These are phyloP conservation scores for Tremellales sp. DNA, from an alignment of 1,284 basidiomycete species.

Conservation along the genomic window DNA sequence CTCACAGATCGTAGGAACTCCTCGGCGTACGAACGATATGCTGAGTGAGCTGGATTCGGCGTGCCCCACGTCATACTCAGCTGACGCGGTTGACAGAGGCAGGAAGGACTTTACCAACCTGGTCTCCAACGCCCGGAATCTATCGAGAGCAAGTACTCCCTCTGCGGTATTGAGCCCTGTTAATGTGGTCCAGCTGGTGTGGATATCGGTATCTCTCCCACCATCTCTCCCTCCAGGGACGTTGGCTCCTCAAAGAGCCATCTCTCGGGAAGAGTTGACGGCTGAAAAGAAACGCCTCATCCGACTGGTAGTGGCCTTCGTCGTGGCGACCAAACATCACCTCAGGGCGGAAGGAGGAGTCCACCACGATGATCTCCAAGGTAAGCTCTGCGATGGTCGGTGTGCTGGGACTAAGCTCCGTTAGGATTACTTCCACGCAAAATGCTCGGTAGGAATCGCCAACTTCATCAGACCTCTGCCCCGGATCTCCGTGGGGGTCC, in stretches of 20 bases:
- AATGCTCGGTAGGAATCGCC: conserved; percentile 21
- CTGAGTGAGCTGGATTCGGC: conserved; percentile 28
- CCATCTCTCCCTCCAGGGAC: conserved; percentile 46
- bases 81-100: conserved; percentile 74
- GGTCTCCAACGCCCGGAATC: conserved; percentile 56
- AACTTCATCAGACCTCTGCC: conserved; percentile 9
- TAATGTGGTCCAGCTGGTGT: conserved; percentile 54
- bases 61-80: neutral
- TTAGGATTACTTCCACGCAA: conserved; percentile 33
- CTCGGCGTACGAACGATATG: conserved; percentile 46
- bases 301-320: conserved; percentile 57
- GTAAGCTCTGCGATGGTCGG: too few species aligned
- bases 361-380: conserved; percentile 41
- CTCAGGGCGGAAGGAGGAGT: conserved; percentile 43
- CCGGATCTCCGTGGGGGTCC: conserved; percentile 3
- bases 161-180: neutral
- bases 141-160: conserved; percentile 50
- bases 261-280: conserved; percentile 59
- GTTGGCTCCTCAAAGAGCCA: too few species aligned
- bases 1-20: conserved; percentile 61
- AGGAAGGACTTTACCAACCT: conserved; percentile 65
- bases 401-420: conserved; percentile 1
- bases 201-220: conserved; percentile 71
- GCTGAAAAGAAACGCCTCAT: conserved; percentile 67
- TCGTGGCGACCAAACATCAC: conserved; percentile 42